Evolutionary conservation across 768 basidiomycete species (phyloP), one percentile per base, ranked within the genome.

Genomic region (Cyclocybe cylindracea): DNA sequence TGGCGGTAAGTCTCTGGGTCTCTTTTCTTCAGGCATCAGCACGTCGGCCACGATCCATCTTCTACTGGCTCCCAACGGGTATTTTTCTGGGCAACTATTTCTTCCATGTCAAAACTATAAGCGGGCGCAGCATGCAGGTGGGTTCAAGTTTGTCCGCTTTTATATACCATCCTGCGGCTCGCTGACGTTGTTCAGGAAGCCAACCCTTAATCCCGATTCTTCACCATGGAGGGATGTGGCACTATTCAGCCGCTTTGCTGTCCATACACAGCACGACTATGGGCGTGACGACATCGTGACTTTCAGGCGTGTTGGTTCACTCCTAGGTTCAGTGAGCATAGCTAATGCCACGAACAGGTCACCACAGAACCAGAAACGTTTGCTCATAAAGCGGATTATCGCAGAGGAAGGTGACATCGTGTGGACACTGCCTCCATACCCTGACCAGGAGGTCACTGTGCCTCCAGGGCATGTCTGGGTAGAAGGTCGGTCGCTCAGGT

Each of bases 51-150:
- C 38, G 62, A 54, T 45, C 69, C 9, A 55, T 73, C 9, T 50
- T 86, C 10, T 82, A 82, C 62, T 87, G 86, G 86, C 65, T 81
- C 6, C 87, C 87, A 7, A 66, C 78, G 19, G 73, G 68, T 1
- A 44, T 83, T 7, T 76, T 77, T 40, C 67, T 84, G 29, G 71
- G 74, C 0, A 68, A 79, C 45, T 76, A 82, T 51, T 74, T 77
- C 58, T 83, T 74, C 60, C 72, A 79, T 31, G 40, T 87, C 18
- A 80, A 83, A 53, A 68, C 73, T 3, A 74, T 89, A 10, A 73
- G 70, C 7, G 88, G 87, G 4, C 70, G 80, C 42, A 89, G 87
- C 59, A 90, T 90, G 87, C 86, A 88, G 84, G 87, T 87, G 56
- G 50, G 72, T 55, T 45, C 24, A 44, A 6, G 40, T 41, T 48